Percentiles rank a stretch among this genome's conserved stretches.
phyloP scores from a whole-genome alignment of 2,329 filamentous ascomycete species.

The Volutella citrinella region DNA sequence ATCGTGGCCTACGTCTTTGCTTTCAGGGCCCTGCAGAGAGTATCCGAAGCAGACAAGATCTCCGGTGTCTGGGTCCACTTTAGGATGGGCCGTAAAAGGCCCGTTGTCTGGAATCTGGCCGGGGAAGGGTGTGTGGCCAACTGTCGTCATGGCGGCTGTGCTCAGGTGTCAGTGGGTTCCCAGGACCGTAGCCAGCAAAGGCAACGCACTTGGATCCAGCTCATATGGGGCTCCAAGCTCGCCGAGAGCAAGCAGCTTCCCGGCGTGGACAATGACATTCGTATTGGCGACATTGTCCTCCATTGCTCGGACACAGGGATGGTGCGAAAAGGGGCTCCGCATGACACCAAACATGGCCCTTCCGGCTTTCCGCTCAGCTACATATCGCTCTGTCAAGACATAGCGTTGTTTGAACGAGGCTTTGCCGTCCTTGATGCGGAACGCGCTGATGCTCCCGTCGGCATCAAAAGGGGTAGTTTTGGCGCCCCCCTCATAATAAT shows the following conservation, averaged over 20 bases:
- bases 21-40: too few relatives aligned
- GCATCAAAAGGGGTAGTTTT: conserved; percentile 4
- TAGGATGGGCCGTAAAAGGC: too few relatives aligned
- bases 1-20: too few relatives aligned
- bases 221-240: conserved; percentile 1
- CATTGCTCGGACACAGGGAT: conserved; percentile 6
- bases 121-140: too few relatives aligned
- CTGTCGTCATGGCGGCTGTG: too few relatives aligned
- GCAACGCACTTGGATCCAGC: conserved; percentile 4
- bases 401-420: conserved; percentile 4
- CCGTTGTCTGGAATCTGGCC: too few relatives aligned
- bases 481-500: conserved; percentile 1
- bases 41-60: too few relatives aligned
- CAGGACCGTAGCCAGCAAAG: too few relatives aligned
- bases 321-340: conserved; percentile 3
- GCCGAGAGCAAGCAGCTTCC: conserved; percentile 1
- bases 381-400: conserved; percentile 1
- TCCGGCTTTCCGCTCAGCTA: conserved; percentile 1
- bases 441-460: conserved; percentile 5
- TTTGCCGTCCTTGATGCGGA: conserved; percentile 3
- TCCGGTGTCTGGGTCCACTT: too few relatives aligned
- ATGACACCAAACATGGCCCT: conserved; percentile 5
- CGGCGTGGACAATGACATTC: conserved; percentile 2
- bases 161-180: too few relatives aligned
- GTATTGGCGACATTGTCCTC: not conserved